phyloP scores from a whole-genome alignment of 176 grass and related monocot genomes.

The Aegilops longissima region DNA sequence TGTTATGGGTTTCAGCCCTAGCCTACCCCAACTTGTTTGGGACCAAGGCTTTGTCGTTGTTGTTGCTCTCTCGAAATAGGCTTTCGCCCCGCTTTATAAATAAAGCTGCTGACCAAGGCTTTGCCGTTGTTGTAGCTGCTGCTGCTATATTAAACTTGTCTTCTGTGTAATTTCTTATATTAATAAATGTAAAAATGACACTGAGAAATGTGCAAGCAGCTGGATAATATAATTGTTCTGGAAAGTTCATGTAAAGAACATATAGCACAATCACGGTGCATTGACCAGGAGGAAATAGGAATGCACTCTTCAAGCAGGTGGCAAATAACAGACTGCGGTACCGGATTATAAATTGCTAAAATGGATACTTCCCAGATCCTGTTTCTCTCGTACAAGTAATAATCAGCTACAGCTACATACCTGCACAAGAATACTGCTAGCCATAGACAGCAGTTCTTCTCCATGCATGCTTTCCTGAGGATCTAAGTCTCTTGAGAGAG shows the following conservation, averaged over 20 bases:
- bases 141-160: neutral
- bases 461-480: slow-evolving; percentile 94
- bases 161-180: neutral
- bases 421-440: slow-evolving; percentile 77
- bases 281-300: neutral
- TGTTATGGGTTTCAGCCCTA: too few relatives aligned
- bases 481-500: slow-evolving; percentile 91
- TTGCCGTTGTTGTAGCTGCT: too few relatives aligned
- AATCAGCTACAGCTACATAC: slow-evolving; percentile 48
- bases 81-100: too few relatives aligned
- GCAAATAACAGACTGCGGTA: neutral
- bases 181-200: slow-evolving; percentile 6
- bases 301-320: neutral
- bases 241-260: neutral
- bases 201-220: slow-evolving; percentile 2
- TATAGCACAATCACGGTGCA: neutral
- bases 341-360: neutral
- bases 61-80: too few relatives aligned
- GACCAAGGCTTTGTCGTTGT: too few relatives aligned
- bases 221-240: neutral
- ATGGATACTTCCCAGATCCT: neutral
- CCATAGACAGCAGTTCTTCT: slow-evolving; percentile 91
- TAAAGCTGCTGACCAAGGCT: too few relatives aligned
- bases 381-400: slow-evolving; percentile 1
- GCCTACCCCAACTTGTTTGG: too few relatives aligned